Conservation (phyloP, 2,329 filamentous ascomycete genomes). For the Botrytis medusae region DNA sequence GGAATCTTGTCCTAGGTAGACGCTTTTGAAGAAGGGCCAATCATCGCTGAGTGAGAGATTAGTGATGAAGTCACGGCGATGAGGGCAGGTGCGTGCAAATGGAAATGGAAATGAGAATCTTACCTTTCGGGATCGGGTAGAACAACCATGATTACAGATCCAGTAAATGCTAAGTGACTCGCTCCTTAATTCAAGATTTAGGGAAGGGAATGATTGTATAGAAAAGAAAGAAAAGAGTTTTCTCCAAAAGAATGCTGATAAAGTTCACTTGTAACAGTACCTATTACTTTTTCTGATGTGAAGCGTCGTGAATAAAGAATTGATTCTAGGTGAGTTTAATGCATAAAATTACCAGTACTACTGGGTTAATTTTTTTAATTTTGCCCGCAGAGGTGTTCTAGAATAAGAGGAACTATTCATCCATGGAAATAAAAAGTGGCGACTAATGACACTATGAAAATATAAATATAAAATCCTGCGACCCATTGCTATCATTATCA, state of each 20-base stretch:
- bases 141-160: background rate
- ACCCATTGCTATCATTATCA: background rate
- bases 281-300: background rate
- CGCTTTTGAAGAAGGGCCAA: background rate
- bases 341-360: background rate
- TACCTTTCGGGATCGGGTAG: slow-evolving; percentile 2
- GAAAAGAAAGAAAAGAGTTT: background rate
- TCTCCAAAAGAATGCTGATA: background rate
- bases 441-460: background rate
- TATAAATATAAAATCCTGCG: background rate
- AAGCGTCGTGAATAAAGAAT: background rate
- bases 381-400: background rate
- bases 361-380: background rate
- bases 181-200: background rate
- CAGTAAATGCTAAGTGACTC: background rate
- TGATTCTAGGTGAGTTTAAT: background rate
- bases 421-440: background rate
- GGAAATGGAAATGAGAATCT: background rate
- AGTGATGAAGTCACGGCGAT: background rate
- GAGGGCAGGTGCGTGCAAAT: background rate
- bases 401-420: background rate
- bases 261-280: background rate
- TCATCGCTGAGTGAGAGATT: background rate
- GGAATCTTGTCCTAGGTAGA: background rate
- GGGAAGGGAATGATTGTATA: background rate